Base-by-base conservation (phyloP, 495 filamentous ascomycete genomes). In the Choiromyces venosus region DNA sequence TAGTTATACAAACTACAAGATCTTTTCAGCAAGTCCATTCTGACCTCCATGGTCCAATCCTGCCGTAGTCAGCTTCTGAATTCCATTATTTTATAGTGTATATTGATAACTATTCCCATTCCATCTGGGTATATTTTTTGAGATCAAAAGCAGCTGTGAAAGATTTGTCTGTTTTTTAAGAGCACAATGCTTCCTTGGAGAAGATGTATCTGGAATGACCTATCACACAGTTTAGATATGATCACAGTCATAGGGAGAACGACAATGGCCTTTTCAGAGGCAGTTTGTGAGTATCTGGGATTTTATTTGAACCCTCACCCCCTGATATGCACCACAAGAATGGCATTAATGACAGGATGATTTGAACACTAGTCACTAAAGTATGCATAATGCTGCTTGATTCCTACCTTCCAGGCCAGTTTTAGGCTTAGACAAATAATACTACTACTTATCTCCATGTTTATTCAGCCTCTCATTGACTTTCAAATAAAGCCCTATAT, bases 261-360 rank as follows among this genome's bases (percentile, higher is more conserved):
- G 37, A 66, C 25, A 71, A 68, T 42, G 19, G 37, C 4, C 9
- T 39, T 6, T 71, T 74, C 10, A 33, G 36, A 19, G 37, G 25
- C 39, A 40, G 37, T 0, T 44, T 74, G 19, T 5, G 44, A 33
- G 61, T 37, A 5, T 12, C 19, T 40, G 68, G 67, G 2, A 70
- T 74, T 19, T 42, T 10, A 8, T 74, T 61, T 39, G 68, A 74
- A 36, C 56, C 68, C 10, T 38, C 52, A 1, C 67, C 68, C 5
- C 37, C 44, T 10, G 65, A 74, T 8, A 74, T 67, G 5, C 68
- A 70, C 40, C 44, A 74, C 14, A 70, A 71, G 10, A 74, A 74
- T 65, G 44, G 72, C 0, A 10, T 64, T 1, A 2, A 21, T 1
- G 72, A 74, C 18, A 0, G 72, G 0, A 70, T 74, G 61, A 74